phyloP scores from a whole-genome alignment of 164 flowering plant genomes.

The Dillenia suffruticosa region DNA sequence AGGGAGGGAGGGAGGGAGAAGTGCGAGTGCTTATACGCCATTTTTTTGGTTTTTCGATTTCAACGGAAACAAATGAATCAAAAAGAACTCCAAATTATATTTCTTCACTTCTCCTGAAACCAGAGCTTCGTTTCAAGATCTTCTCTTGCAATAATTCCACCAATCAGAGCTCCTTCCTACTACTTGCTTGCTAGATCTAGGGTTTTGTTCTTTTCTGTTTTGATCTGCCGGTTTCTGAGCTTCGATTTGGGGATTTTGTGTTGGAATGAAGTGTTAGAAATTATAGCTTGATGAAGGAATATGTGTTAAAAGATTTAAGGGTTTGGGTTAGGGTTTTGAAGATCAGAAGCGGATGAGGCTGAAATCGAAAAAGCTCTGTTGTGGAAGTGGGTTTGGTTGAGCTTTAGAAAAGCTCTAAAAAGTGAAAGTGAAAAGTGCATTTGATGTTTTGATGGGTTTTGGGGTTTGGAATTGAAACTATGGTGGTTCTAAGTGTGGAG shows the following conservation, averaged over 20 bases:
- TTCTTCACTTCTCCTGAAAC: too few relatives aligned
- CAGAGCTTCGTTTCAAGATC: too few relatives aligned
- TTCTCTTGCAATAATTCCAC: too few relatives aligned
- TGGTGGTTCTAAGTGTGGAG: slow-evolving; percentile 19
- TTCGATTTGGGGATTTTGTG: slow-evolving; percentile 3
- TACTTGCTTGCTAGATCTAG: too few relatives aligned
- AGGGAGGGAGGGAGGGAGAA: not conserved
- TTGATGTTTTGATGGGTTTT: slow-evolving; percentile 4
- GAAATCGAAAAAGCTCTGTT: slow-evolving; percentile 26
- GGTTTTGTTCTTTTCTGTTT: too few relatives aligned
- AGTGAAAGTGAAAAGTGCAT: not conserved
- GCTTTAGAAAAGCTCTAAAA: slow-evolving; percentile 1
- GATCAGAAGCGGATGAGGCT: slow-evolving; percentile 35
- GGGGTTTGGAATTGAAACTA: slow-evolving; percentile 2
- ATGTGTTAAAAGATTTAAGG: slow-evolving; percentile 4
- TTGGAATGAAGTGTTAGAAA: not conserved
- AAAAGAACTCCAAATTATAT: too few relatives aligned
- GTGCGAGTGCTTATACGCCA: too few relatives aligned
- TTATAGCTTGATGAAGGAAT: too few relatives aligned
- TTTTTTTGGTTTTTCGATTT: too few relatives aligned
- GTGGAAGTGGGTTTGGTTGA: slow-evolving; percentile 54
- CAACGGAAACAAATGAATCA: too few relatives aligned
- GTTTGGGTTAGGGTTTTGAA: slow-evolving; percentile 23
- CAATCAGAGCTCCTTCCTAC: too few relatives aligned
- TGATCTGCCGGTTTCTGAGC: not conserved